Conservation (phyloP, 2,329 filamentous ascomycete genomes). For the Aspergillus udagawae region DNA sequence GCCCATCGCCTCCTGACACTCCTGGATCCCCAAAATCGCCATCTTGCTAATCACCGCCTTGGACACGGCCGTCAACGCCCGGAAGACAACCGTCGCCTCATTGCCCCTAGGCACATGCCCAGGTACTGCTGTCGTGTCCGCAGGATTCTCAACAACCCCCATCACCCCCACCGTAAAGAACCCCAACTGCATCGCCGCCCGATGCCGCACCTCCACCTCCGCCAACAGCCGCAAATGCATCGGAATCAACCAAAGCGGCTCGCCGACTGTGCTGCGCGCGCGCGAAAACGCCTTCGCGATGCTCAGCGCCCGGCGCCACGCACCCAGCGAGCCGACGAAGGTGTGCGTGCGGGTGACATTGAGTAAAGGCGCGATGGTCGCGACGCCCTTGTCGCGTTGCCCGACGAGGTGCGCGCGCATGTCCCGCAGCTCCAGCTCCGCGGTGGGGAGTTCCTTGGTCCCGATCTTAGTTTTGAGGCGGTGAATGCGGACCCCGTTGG, state of each 20-base stretch:
- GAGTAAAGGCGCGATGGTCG: slow-evolving; percentile 64
- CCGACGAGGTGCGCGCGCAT: slow-evolving; percentile 66
- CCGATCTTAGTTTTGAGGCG: slow-evolving; percentile 70
- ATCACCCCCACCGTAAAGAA: slow-evolving; percentile 36
- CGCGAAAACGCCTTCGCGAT: slow-evolving; percentile 41
- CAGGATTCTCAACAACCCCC: slow-evolving; percentile 27
- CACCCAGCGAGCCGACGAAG: slow-evolving; percentile 34
- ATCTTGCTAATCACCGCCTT: slow-evolving; percentile 37
- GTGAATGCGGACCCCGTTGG: slow-evolving; percentile 63
- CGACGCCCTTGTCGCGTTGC: slow-evolving; percentile 61
- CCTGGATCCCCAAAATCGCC: slow-evolving; percentile 28
- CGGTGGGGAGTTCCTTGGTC: slow-evolving; percentile 66
- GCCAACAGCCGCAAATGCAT: slow-evolving; percentile 40
- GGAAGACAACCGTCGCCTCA: slow-evolving; percentile 21
- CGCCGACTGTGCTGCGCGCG: slow-evolving; percentile 34
- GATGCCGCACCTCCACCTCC: slow-evolving; percentile 36
- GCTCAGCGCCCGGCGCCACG: slow-evolving; percentile 38
- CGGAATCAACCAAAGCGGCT: slow-evolving; percentile 36
- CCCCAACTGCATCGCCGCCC: slow-evolving; percentile 33
- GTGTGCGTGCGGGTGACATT: slow-evolving; percentile 57
- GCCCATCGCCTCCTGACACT: slow-evolving; percentile 37
- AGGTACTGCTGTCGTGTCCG: slow-evolving; percentile 13
- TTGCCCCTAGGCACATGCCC: slow-evolving; percentile 11
- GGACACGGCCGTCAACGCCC: slow-evolving; percentile 26
- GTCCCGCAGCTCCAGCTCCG: slow-evolving; percentile 63